Evolutionary conservation across 306 rosid species (phyloP), one percentile per base, ranked within the genome.

Genomic region (Alnus glutinosa): DNA sequence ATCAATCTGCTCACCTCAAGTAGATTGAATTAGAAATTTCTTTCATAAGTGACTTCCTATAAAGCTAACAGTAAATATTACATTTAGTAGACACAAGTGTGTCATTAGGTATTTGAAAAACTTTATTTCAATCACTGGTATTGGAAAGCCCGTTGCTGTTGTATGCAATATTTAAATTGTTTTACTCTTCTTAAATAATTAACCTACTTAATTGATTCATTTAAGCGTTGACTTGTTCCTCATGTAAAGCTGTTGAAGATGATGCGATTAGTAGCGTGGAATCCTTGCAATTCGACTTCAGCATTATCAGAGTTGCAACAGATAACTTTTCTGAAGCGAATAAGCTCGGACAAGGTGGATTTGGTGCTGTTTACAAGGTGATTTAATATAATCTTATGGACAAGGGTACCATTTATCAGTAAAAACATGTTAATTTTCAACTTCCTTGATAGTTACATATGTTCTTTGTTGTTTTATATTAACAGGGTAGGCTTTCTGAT

Each of bases 281-380:
- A 49, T 71, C 81, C 12, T 30, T 78, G 50, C 85, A 75, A 46
- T 81, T 66, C 19, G 42, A 59, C 54, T 84, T 82, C 13, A 51
- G 30, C 32, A 79, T 73, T 36, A 84, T 87, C 16, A 57, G 46
- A 71, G 71, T 16, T 6, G 87, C 85, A 2, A 84, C 86, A 0
- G 30, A 82, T 54, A 30, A 77, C 34, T 84, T 87, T 70, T 80
- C 85, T 4, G 75, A 79, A 5, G 79, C 32, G 23, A 82, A 87
- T 23, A 87, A 80, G 34, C 81, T 87, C 46, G 88, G 88, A 10
- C 62, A 82, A 55, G 88, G 90, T 28, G 86, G 90, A 49, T 84
- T 87, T 75, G 90, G 88, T 28, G 54, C 57, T 19, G 90, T 87
- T 55, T 87, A 82, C 54, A 82, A 69, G 86, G 90, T 23, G 28